phyloP scores from a whole-genome alignment of 116 monocot species.

The Dioscorea cayenensis region DNA sequence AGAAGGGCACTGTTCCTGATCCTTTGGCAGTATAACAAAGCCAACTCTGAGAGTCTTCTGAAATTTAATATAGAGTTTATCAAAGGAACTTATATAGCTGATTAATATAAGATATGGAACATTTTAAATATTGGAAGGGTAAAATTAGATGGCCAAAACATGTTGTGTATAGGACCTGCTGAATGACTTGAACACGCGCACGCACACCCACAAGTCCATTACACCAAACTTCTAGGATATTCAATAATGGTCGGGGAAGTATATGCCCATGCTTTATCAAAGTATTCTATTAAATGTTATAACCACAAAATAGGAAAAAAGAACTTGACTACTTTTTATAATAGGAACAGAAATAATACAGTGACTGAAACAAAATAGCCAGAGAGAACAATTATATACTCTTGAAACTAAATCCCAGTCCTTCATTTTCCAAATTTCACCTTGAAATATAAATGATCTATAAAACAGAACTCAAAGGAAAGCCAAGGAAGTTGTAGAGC shows the following conservation, averaged over 20 bases:
- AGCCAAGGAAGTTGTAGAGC: too few relatives aligned
- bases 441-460: not conserved
- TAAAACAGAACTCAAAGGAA: not conserved
- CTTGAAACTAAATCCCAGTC: not conserved
- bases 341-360: not conserved
- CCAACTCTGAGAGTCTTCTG: slow-evolving; percentile 67
- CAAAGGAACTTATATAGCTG: not conserved
- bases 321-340: not conserved
- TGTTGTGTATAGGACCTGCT: too few relatives aligned
- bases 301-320: too few relatives aligned
- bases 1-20: slow-evolving; percentile 65
- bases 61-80: slow-evolving; percentile 6
- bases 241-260: too few relatives aligned
- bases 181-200: too few relatives aligned
- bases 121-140: not conserved
- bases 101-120: not conserved
- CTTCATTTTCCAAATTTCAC: not conserved
- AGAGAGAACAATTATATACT: not conserved
- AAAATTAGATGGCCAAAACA: not conserved
- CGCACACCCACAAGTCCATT: too few relatives aligned
- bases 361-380: not conserved
- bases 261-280: too few relatives aligned
- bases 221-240: too few relatives aligned
- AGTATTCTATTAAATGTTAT: too few relatives aligned
- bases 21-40: slow-evolving; percentile 81